Evolutionary conservation across 163 green algal species (phyloP).

Genomic region (Prototheca stagnorum): DNA sequence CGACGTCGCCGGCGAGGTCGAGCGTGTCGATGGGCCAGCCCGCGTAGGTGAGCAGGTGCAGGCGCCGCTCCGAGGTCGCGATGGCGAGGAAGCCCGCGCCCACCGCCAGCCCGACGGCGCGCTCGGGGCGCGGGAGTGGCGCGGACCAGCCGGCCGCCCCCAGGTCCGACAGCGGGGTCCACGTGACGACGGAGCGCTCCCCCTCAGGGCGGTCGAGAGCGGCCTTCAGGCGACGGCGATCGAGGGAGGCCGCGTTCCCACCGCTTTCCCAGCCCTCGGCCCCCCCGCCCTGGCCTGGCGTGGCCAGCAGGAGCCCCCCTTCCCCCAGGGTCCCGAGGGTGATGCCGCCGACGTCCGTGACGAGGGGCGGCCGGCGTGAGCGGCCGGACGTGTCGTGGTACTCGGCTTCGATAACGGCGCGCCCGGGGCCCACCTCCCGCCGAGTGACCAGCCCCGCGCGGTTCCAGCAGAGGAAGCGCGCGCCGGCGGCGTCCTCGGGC

Average conservation of each 20-base stretch:
- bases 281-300: not conserved
- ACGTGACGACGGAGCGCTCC: not conserved
- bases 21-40: slow-evolving; percentile 35
- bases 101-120: not conserved
- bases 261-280: not conserved
- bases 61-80: too few relatives aligned
- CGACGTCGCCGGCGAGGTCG: slow-evolving; percentile 26
- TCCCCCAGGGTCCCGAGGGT: slow-evolving; percentile 40
- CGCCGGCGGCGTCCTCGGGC: slow-evolving; percentile 7
- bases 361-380: slow-evolving; percentile 38
- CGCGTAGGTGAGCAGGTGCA: not conserved
- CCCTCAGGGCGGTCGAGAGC: not conserved
- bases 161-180: not conserved
- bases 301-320: slow-evolving; percentile 4
- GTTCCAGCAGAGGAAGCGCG: slow-evolving; percentile 61
- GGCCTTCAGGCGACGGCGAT: not conserved
- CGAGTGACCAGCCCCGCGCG: slow-evolving; percentile 39
- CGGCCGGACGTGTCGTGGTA: slow-evolving; percentile 61
- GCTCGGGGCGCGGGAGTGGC: not conserved
- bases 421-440: slow-evolving; percentile 24
- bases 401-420: not conserved
- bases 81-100: not conserved
- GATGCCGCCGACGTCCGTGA: slow-evolving; percentile 76
- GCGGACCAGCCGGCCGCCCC: not conserved
- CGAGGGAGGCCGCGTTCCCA: not conserved